A percentile compares a stretch with the other conserved stretches of the same genome.
Evolutionary conservation across 306 rosid species (phyloP).

Genomic region (Vachellia pachyceras): DNA sequence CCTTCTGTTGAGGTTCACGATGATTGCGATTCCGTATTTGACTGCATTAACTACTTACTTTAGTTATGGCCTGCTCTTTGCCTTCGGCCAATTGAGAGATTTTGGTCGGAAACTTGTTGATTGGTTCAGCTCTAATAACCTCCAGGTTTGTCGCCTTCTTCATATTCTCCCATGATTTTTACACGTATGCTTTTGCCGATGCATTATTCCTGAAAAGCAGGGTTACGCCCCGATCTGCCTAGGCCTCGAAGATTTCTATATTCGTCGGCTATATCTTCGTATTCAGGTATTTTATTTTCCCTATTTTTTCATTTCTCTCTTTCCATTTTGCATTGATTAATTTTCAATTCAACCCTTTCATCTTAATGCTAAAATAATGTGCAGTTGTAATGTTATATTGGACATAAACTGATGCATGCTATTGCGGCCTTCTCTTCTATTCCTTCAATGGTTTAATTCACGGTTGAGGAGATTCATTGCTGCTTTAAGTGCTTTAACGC

Average conservation of each 20-base stretch:
- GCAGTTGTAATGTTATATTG: background rate
- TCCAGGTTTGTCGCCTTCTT: constrained; percentile 53
- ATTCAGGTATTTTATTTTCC: constrained; percentile 34
- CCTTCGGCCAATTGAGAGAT: constrained; percentile 85
- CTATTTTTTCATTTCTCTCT: background rate
- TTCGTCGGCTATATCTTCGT: constrained; percentile 68
- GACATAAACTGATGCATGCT: background rate
- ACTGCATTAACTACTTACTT: constrained; percentile 94
- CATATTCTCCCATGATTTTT: background rate
- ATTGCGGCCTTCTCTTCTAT: background rate
- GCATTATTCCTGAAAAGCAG: constrained; percentile 15
- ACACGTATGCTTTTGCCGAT: background rate
- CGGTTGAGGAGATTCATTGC: background rate
- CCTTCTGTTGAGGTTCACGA: background rate
- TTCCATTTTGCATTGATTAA: background rate
- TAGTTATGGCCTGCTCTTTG: constrained; percentile 90
- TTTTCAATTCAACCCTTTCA: background rate
- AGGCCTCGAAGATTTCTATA: constrained; percentile 75
- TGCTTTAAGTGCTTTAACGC: background rate
- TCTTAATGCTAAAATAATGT: background rate
- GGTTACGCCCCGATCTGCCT: constrained; percentile 79
- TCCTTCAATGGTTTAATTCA: background rate
- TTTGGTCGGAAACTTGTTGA: constrained; percentile 76
- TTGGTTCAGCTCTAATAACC: constrained; percentile 65
- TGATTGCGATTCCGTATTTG: constrained; percentile 81